These are phyloP conservation scores for Penicillium sp. DNA, from an alignment of 2,329 filamentous ascomycete genomes.

Conservation along the genomic window DNA sequence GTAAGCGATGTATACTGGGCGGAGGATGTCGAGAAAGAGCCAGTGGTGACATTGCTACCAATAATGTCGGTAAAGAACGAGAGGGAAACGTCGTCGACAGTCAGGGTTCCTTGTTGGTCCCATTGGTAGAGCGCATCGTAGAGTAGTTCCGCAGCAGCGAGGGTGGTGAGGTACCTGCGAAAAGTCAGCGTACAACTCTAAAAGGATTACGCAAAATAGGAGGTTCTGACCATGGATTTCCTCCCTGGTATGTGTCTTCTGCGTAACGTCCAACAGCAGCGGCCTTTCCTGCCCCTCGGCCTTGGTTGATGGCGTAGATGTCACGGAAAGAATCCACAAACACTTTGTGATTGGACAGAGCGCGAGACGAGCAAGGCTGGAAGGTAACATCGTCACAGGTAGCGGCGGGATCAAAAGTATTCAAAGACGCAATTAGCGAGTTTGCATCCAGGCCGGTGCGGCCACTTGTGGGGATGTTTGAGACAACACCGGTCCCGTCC, in stretches of 20 bases:
- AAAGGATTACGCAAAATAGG: no score
- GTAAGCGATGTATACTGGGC: slow-evolving; percentile 59
- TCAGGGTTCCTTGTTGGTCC: slow-evolving; percentile 65
- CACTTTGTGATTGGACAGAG: slow-evolving; percentile 75
- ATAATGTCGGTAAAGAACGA: slow-evolving; percentile 72
- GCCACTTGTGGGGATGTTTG: slow-evolving; percentile 66
- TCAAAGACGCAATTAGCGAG: slow-evolving; percentile 58
- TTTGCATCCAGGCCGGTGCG: slow-evolving; percentile 73
- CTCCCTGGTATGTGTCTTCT: no score
- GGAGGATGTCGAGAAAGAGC: slow-evolving; percentile 66
- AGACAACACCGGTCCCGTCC: slow-evolving; percentile 65
- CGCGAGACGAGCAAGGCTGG: slow-evolving; percentile 72
- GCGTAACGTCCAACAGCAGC: no score
- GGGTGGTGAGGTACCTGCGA: no score
- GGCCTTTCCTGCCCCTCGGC: slow-evolving; percentile 22
- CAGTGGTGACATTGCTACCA: slow-evolving; percentile 59
- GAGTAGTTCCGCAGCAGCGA: slow-evolving; percentile 42
- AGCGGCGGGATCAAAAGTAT: slow-evolving; percentile 36
- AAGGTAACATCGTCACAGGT: slow-evolving; percentile 58
- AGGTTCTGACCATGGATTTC: no score
- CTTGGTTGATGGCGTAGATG: slow-evolving; percentile 62
- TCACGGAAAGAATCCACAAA: slow-evolving; percentile 74
- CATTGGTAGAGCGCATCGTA: slow-evolving; percentile 76
- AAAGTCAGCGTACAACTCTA: no score
- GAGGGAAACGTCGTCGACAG: slow-evolving; percentile 66